These are phyloP conservation scores for Volvox carteri DNA, from an alignment of 163 green algal genomes.

Conservation along the genomic window DNA sequence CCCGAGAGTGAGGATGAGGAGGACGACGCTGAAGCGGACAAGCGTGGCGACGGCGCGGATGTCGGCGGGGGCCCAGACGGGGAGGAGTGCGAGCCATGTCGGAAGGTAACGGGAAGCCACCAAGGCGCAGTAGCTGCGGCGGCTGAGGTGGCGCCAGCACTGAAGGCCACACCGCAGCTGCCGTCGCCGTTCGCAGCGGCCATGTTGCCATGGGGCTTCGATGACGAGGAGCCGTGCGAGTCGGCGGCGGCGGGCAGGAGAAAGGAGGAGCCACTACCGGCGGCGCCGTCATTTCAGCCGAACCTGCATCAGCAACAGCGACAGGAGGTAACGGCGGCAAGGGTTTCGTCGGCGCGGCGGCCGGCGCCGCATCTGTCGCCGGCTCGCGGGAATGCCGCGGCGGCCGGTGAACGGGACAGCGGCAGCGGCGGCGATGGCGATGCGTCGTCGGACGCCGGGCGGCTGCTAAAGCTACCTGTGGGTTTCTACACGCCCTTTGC, in stretches of 20 bases:
- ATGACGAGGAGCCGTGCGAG: not conserved
- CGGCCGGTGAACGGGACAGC: not conserved
- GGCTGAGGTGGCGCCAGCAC: not conserved
- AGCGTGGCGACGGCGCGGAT: not conserved
- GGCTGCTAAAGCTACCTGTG: constrained; percentile 11
- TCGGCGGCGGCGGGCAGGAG: not conserved
- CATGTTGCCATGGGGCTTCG: constrained; percentile 19
- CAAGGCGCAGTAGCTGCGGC: not conserved
- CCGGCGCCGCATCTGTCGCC: no score
- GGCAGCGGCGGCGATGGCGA: not conserved
- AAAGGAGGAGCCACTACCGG: not conserved
- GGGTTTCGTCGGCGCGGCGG: not conserved
- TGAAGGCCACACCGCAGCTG: not conserved
- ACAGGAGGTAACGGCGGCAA: not conserved
- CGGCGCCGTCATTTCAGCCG: not conserved
- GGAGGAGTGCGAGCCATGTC: not conserved
- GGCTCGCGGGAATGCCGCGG: no score
- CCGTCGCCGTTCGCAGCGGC: constrained; percentile 27
- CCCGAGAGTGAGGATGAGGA: not conserved
- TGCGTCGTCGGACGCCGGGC: not conserved
- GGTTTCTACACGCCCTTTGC: constrained; percentile 21
- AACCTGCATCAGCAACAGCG: no score
- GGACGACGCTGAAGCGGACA: not conserved
- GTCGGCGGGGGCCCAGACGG: no score
- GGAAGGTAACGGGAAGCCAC: not conserved